These are phyloP conservation scores for Wallacemonas collosoma DNA, from an alignment of 208 protist species.

Conservation along the genomic window DNA sequence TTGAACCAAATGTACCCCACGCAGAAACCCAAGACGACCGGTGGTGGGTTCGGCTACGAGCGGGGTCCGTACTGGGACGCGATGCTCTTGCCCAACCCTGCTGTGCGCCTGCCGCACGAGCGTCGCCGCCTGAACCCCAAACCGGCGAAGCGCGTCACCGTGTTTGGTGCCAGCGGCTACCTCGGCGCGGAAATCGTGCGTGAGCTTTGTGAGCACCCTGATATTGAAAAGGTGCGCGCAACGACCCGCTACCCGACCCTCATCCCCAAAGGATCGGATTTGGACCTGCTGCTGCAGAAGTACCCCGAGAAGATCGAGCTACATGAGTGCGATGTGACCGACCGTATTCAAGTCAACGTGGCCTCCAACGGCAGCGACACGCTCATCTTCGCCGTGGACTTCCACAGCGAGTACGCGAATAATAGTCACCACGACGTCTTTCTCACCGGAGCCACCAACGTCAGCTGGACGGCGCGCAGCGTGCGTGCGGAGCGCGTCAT, in stretches of 20 bases:
- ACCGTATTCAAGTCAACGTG: constrained; percentile 92
- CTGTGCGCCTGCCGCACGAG: constrained; percentile 87
- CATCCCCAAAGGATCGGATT: constrained; percentile 83
- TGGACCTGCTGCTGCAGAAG: constrained; percentile 82
- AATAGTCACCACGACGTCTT: constrained; percentile 94
- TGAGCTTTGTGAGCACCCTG: constrained; percentile 89
- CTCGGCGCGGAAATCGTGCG: constrained; percentile 89
- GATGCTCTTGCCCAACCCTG: constrained; percentile 90
- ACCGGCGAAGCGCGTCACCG: constrained; percentile 86
- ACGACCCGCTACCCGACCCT: constrained; percentile 91
- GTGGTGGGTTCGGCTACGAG: constrained; percentile 90
- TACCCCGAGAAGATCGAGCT: constrained; percentile 91
- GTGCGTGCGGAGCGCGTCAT: constrained; percentile 90
- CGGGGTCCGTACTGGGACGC: constrained; percentile 87
- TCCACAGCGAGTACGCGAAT: constrained; percentile 90
- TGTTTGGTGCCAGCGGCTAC: constrained; percentile 89
- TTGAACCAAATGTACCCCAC: constrained; percentile 92
- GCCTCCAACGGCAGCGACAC: constrained; percentile 91
- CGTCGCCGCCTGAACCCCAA: constrained; percentile 87
- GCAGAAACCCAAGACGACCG: constrained; percentile 84
- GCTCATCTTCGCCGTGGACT: constrained; percentile 91
- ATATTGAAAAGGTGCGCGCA: constrained; percentile 88
- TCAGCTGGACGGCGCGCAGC: constrained; percentile 90
- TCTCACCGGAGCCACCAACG: constrained; percentile 85
- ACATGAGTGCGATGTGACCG: constrained; percentile 92